Conservation (phyloP, 2,329 filamentous ascomycete genomes). For the Xylariaceae sp. region DNA sequence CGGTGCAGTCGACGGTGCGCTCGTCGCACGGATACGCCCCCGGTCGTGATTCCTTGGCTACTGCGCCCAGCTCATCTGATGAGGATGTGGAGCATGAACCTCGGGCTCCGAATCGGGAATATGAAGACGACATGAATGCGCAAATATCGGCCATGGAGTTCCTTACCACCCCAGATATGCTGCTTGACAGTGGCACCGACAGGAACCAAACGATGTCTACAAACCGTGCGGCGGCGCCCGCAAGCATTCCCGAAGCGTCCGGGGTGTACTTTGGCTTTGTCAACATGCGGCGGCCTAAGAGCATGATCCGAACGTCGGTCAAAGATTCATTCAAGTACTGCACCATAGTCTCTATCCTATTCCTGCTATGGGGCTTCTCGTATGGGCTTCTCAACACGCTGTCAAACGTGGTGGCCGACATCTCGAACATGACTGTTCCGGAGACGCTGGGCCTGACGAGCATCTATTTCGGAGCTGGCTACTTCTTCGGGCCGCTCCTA, state of each 20-base stretch:
- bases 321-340: slow-evolving; percentile 66
- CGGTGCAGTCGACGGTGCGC: slow-evolving; percentile 11
- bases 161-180: slow-evolving; percentile 38
- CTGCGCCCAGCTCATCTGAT: background rate
- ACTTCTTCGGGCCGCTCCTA: slow-evolving; percentile 63
- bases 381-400: slow-evolving; percentile 82
- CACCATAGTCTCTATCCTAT: slow-evolving; percentile 70
- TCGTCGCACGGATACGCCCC: slow-evolving; percentile 19
- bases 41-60: slow-evolving; percentile 17
- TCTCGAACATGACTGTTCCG: slow-evolving; percentile 55
- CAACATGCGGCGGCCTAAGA: slow-evolving; percentile 63
- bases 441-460: slow-evolving; percentile 64
- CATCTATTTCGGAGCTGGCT: slow-evolving; percentile 65
- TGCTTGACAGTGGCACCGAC: slow-evolving; percentile 13
- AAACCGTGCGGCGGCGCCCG: slow-evolving; percentile 31
- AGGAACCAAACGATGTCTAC: slow-evolving; percentile 29
- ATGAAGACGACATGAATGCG: slow-evolving; percentile 22
- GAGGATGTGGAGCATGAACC: slow-evolving; percentile 8
- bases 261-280: slow-evolving; percentile 70
- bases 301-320: slow-evolving; percentile 60
- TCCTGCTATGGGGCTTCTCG: slow-evolving; percentile 86
- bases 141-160: slow-evolving; percentile 40
- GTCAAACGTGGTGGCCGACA: slow-evolving; percentile 62
- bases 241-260: slow-evolving; percentile 36
- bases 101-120: slow-evolving; percentile 14